Evolutionary conservation across 179 eudicot genomes (phyloP).

Genomic region (Vitellaria paradoxa): DNA sequence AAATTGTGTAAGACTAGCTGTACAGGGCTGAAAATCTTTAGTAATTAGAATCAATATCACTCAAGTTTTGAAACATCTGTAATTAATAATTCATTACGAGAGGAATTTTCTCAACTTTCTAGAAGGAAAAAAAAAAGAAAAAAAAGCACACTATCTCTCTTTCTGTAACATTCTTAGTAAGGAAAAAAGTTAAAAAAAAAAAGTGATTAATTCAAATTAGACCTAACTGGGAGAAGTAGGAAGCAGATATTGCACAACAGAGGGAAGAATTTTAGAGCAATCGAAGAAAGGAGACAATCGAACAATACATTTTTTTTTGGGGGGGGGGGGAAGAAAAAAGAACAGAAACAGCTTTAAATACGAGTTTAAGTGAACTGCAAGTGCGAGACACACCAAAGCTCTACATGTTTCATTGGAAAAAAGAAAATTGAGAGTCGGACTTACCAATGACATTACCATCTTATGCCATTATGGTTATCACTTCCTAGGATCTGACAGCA

Average conservation of each 20-base stretch:
- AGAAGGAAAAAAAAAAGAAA: neutral
- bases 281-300: neutral
- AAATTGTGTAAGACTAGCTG: neutral
- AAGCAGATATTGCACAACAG: no score
- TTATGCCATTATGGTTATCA: neutral
- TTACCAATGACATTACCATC: neutral
- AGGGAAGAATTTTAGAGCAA: neutral
- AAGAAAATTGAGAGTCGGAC: neutral
- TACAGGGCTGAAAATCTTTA: neutral
- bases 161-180: neutral
- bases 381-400: no score
- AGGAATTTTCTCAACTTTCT: neutral
- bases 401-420: neutral
- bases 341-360: neutral
- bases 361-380: conserved; percentile 2
- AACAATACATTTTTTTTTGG: neutral
- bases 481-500: neutral
- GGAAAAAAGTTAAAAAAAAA: neutral
- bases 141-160: neutral
- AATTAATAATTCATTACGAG: neutral
- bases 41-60: neutral
- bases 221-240: neutral
- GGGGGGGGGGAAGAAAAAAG: no score
- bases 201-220: neutral
- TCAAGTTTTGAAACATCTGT: neutral